Base-by-base conservation (phyloP, 495 filamentous ascomycete species). In the Thermothielavioides terrestris region DNA sequence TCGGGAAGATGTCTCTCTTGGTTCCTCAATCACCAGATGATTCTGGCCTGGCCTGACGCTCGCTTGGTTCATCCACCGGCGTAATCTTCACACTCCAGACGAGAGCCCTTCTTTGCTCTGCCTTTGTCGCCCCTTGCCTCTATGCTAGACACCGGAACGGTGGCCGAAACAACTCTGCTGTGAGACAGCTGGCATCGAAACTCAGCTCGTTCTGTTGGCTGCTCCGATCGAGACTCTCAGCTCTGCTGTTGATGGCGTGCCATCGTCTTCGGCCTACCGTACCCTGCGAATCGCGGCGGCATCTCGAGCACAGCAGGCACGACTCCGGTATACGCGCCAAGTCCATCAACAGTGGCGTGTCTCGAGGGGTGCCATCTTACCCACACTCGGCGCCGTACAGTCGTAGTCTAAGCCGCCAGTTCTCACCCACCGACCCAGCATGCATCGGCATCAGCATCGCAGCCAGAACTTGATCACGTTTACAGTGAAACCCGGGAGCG, bases 401-500 rank as follows among this genome's bases (percentile, higher is more conserved):
- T n/a, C n/a, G n/a, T n/a, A n/a, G n/a, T n/a, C n/a, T n/a, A n/a
- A n/a, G n/a, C 4, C 4, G 11, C 14, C 14, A 26, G 23, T 35
- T 6, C 15, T 11, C 21, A n/a, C 9, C 23, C 5, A 4, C 5
- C 30, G 18, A 4, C 20, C 14, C 25, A 49, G 14, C 4, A 56
- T 52, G 49, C 25, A 37, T 46, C 49, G 43, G 9, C 42, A 42
- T 25, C 38, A 50, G 6, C 39, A 36, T 3, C 12, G 31, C 14
- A 30, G 21, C 23, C 49, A 20, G 11, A 50, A 44, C 20, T n/a
- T 55, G 23, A 17, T n/a, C 7, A 18, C 48, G 6, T 50, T 46
- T n/a, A 47, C 26, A 4, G 59, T 59, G n/a, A 20, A 23, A 14
- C 49, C 53, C 10, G 59, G 55, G 18, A 30, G 11, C 18, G 42